These are phyloP conservation scores for Amphichorda felina DNA, from an alignment of 2,329 filamentous ascomycete genomes.

Conservation along the genomic window DNA sequence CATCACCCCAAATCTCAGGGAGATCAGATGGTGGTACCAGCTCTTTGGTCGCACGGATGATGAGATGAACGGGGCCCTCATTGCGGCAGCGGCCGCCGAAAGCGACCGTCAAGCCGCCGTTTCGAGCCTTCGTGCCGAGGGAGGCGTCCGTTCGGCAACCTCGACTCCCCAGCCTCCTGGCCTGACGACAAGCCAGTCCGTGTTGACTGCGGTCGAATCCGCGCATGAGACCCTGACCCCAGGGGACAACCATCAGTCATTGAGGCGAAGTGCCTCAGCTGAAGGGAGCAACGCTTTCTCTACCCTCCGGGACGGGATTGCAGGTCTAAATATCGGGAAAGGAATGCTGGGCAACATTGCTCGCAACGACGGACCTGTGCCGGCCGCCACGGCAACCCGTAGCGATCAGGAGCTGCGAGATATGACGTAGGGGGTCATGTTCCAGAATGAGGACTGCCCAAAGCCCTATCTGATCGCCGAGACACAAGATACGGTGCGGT, in stretches of 20 bases:
- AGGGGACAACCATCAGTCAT: constrained; percentile 17
- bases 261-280: constrained; percentile 32
- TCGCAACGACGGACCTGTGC: constrained; percentile 2
- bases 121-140: constrained; percentile 13
- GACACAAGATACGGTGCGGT: constrained; percentile 13
- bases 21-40: constrained; percentile 91
- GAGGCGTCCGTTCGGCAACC: constrained; percentile 12
- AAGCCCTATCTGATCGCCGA: constrained; percentile 20
- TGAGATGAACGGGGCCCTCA: constrained; percentile 76
- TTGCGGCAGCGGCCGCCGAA: constrained; percentile 40
- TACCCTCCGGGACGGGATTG: constrained; percentile 34
- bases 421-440: constrained; percentile 33
- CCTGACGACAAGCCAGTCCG: constrained; percentile 32
- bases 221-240: constrained; percentile 39
- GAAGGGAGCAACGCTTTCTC: constrained; percentile 31
- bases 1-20: constrained; percentile 63
- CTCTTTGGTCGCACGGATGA: constrained; percentile 75
- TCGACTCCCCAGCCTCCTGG: constrained; percentile 24
- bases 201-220: constrained; percentile 47
- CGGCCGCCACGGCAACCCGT: constrained; percentile 10
- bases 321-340: constrained; percentile 35
- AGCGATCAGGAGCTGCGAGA: constrained; percentile 30
- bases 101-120: constrained; percentile 24
- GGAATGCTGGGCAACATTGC: constrained; percentile 25
- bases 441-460: constrained; percentile 9